These are phyloP conservation scores for Dioszegia crocea DNA, from an alignment of 768 basidiomycete species.

Conservation along the genomic window DNA sequence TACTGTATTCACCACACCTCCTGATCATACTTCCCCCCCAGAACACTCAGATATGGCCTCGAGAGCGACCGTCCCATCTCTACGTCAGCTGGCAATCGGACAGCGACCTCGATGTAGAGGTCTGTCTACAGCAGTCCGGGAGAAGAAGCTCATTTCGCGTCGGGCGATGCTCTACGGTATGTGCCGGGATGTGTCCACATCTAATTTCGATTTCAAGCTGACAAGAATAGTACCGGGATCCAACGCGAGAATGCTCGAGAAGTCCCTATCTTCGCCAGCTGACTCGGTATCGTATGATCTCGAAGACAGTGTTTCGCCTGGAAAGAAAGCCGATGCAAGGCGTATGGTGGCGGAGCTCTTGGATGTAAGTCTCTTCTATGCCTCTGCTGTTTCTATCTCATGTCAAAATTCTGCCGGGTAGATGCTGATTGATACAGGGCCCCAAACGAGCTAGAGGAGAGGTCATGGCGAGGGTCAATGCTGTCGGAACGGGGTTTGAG, in stretches of 20 bases:
- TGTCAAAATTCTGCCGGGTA: no score
- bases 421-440: no score
- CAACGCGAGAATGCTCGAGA: conserved; percentile 73
- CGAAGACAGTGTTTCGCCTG: conserved; percentile 76
- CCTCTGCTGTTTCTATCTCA: no score
- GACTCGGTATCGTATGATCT: conserved; percentile 83
- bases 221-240: conserved; percentile 66
- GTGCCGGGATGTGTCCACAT: no score
- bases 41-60: background rate
- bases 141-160: conserved; percentile 15
- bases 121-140: background rate
- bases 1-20: no score
- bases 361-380: conserved; percentile 29
- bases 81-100: no score
- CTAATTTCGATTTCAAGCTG: no score
- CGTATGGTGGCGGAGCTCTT: conserved; percentile 58
- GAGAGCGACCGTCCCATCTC: no score
- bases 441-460: conserved; percentile 25
- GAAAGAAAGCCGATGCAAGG: conserved; percentile 59
- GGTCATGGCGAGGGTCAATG: conserved; percentile 47
- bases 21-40: background rate
- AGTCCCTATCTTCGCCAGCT: conserved; percentile 61
- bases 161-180: conserved; percentile 37
- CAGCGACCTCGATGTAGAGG: no score
- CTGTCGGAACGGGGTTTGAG: conserved; percentile 36